A percentile compares a stretch with the other conserved stretches of the same genome.
These are phyloP conservation scores for Plantago elongata DNA, from an alignment of 257 asterid species.

Conservation along the genomic window DNA sequence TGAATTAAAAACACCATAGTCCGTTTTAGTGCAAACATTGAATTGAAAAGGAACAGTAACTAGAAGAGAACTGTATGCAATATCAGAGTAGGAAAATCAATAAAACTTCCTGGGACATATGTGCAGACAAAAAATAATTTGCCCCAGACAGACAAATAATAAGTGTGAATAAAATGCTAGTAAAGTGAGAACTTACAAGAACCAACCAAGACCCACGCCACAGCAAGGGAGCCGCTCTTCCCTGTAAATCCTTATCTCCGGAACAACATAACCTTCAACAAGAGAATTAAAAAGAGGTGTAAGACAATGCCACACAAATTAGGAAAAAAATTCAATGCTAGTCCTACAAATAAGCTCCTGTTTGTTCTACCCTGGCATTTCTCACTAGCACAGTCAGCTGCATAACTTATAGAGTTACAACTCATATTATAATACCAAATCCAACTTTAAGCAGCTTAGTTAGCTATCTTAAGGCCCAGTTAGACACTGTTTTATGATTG, in stretches of 20 bases:
- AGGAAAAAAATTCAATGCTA: background rate
- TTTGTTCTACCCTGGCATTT: background rate
- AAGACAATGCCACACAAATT: background rate
- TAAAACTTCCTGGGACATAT: conserved; percentile 3
- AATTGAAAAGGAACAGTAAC: conserved; percentile 2
- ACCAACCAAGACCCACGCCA: conserved; percentile 92
- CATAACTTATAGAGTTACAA: background rate
- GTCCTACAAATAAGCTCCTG: background rate
- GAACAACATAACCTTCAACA: conserved; percentile 60
- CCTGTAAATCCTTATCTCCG: conserved; percentile 41
- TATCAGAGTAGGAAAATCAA: background rate
- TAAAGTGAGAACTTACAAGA: conserved; percentile 54
- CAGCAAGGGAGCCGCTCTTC: conserved; percentile 85
- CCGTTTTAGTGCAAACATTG: background rate
- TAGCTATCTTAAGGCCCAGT: too few species aligned
- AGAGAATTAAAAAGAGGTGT: conserved; percentile 1
- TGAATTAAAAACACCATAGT: background rate
- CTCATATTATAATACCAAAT: too few species aligned
- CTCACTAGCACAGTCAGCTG: background rate
- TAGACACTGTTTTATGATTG: too few species aligned
- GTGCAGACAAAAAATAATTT: background rate
- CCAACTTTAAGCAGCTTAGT: too few species aligned
- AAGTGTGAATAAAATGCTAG: background rate
- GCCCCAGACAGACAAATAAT: background rate
- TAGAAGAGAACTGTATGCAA: background rate